Base-by-base conservation (phyloP, 1,139 yeast genomes). In the Pneumocystis oryctolagi region DNA sequence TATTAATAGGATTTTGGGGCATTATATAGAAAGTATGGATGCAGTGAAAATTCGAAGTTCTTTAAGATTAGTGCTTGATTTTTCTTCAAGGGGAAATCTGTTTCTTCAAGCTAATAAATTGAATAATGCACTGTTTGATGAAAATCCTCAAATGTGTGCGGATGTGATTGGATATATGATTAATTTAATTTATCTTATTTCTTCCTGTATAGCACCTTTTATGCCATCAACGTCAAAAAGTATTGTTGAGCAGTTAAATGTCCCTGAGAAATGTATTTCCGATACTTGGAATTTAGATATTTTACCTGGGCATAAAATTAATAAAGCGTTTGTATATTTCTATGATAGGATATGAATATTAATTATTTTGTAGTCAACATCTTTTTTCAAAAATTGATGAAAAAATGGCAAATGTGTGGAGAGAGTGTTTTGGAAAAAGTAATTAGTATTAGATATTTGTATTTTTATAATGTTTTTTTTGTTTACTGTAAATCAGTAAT, bases 51-150 rank as follows among this genome's bases (percentile, higher is more conserved):
- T 89, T 72, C 85, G 97, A 76, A 85, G 82, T 71, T 97, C 96
- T 73, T 79, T 92, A 68, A 97, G 90, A 74, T 75, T 84, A 60
- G 95, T 96, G 67, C 89, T 92, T 97, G 81, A 87, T 57, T 78
- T 94, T 64, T 87, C 96, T 65, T 83, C 96, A 35, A 84, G 96
- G 71, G 98, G 98, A 75, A 92, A 92, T 76, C 87, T 80, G 74
- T 94, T 90, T 79, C 80, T 92, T 73, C 99, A 92, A 77, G 97
- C 90, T 63, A 89, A 90, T 78, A 90, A 89, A 76, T 81, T 92
- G 71, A 97, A 90, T 75, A 92, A 92, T 79, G 79, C 87, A 34
- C 79, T 90, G 69, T 88, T 84, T 74, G 82, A 83, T 65, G 83
- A 88, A 71, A 74, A 76, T 62, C 96, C 97, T 47, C 87, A 80